Percentiles rank a stretch among this genome's conserved stretches.
These are phyloP conservation scores for Candida awuae DNA, from an alignment of 805 yeast species.

Conservation along the genomic window DNA sequence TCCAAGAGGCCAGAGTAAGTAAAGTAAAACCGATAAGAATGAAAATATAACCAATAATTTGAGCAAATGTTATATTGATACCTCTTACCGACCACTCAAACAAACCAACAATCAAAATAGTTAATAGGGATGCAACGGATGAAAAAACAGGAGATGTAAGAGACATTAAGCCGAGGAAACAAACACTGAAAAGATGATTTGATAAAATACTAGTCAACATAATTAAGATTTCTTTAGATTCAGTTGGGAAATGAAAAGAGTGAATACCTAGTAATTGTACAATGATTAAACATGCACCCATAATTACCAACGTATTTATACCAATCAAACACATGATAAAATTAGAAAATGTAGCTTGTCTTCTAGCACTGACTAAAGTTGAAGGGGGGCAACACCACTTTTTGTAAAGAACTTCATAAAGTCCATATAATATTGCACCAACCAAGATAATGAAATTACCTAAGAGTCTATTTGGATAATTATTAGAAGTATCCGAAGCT, in stretches of 20 bases:
- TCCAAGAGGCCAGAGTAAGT: constrained; percentile 59
- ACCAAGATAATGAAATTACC: constrained; percentile 65
- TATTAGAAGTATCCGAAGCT: constrained; percentile 14
- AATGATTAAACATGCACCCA: constrained; percentile 41
- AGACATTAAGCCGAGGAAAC: constrained; percentile 71
- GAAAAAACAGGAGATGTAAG: constrained; percentile 80
- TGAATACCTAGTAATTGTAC: constrained; percentile 51
- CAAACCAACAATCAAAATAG: constrained; percentile 72
- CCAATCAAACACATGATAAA: constrained; percentile 68
- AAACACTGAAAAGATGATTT: constrained; percentile 61
- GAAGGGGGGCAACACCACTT: constrained; percentile 66
- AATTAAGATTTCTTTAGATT: constrained; percentile 34
- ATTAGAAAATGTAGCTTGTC: constrained; percentile 77
- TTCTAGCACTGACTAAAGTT: constrained; percentile 47
- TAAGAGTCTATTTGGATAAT: constrained; percentile 50
- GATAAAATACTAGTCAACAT: constrained; percentile 48
- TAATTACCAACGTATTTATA: constrained; percentile 38
- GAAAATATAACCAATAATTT: constrained; percentile 59
- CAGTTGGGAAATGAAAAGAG: constrained; percentile 44
- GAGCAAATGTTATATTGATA: constrained; percentile 44
- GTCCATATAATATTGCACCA: constrained; percentile 74
- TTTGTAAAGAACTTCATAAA: constrained; percentile 80
- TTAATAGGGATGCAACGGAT: constrained; percentile 50
- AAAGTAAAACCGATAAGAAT: constrained; percentile 64
- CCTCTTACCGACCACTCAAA: constrained; percentile 68